A percentile compares a stretch with the other conserved stretches of the same genome.
Conservation (phyloP, 2,329 filamentous ascomycete genomes). For the Xylaria polymorpha region DNA sequence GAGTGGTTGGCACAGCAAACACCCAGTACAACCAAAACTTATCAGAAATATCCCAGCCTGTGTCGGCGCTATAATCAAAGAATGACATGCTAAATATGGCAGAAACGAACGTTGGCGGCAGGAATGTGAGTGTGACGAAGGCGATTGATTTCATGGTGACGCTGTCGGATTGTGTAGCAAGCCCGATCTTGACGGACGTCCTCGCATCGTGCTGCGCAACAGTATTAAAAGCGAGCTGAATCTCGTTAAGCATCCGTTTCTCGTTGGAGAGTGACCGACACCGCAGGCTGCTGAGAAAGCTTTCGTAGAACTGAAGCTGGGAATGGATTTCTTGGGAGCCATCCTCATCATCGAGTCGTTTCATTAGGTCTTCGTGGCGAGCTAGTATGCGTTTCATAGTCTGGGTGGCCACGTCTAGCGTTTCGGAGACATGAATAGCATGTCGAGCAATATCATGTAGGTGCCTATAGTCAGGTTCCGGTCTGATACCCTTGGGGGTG, state of each 20-base stretch:
- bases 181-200: slow-evolving; percentile 54
- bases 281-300: slow-evolving; percentile 52
- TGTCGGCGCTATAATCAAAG: slow-evolving; percentile 49
- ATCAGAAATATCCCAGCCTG: slow-evolving; percentile 44
- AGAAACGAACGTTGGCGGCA: slow-evolving; percentile 64
- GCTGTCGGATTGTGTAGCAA: slow-evolving; percentile 58
- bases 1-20: slow-evolving; percentile 44
- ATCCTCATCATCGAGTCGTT: neutral
- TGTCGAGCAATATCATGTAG: slow-evolving; percentile 59
- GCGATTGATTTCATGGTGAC: slow-evolving; percentile 64
- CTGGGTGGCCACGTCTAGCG: slow-evolving; percentile 52
- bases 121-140: slow-evolving; percentile 60
- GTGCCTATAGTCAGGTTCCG: slow-evolving; percentile 50
- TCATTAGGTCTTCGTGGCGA: slow-evolving; percentile 47
- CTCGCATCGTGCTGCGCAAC: slow-evolving; percentile 57
- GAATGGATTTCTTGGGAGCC: slow-evolving; percentile 44
- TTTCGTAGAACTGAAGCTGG: slow-evolving; percentile 50
- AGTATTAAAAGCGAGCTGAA: slow-evolving; percentile 63
- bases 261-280: slow-evolving; percentile 55
- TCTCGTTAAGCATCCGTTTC: slow-evolving; percentile 64
- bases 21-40: slow-evolving; percentile 52
- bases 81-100: slow-evolving; percentile 61
- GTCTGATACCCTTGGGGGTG: slow-evolving; percentile 35
- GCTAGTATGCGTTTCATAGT: slow-evolving; percentile 50
- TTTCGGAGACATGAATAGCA: slow-evolving; percentile 58